Evolutionary conservation across 2,329 filamentous ascomycete genomes (phyloP).

Genomic region (Sporothrix sp.): DNA sequence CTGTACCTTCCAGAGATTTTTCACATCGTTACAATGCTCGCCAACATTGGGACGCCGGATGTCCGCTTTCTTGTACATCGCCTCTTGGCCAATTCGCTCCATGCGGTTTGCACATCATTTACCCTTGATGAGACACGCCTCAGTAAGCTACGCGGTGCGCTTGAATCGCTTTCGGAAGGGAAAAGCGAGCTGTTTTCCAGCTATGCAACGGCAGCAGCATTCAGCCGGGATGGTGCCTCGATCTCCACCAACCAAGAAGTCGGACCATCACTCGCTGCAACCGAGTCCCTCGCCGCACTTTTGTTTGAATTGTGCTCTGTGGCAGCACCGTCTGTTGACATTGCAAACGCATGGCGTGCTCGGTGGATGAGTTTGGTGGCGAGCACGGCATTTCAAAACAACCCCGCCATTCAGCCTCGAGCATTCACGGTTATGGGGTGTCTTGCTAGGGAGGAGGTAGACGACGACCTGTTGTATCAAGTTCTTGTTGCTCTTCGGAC

Average conservation of each 20-base stretch:
- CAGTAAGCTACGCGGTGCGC: constrained; percentile 43
- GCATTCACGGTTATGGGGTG: constrained; percentile 65
- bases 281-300: constrained; percentile 51
- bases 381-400: constrained; percentile 64
- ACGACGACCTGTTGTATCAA: constrained; percentile 62
- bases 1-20: constrained; percentile 60
- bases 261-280: constrained; percentile 42
- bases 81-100: constrained; percentile 56
- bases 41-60: constrained; percentile 51
- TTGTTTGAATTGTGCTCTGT: constrained; percentile 55
- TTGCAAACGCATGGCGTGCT: constrained; percentile 59
- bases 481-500: constrained; percentile 58
- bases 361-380: constrained; percentile 66
- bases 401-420: constrained; percentile 58
- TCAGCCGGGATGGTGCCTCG: constrained; percentile 43
- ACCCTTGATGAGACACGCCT: constrained; percentile 49
- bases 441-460: constrained; percentile 59
- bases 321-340: constrained; percentile 53
- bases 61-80: constrained; percentile 52
- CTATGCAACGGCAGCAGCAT: constrained; percentile 30
- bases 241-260: constrained; percentile 45
- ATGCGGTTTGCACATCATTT: constrained; percentile 59
- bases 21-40: constrained; percentile 61
- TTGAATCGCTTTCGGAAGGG: constrained; percentile 51
- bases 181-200: constrained; percentile 48